These are phyloP conservation scores for Lactifluus hygrophoroides DNA, from an alignment of 768 basidiomycete species.

Conservation along the genomic window DNA sequence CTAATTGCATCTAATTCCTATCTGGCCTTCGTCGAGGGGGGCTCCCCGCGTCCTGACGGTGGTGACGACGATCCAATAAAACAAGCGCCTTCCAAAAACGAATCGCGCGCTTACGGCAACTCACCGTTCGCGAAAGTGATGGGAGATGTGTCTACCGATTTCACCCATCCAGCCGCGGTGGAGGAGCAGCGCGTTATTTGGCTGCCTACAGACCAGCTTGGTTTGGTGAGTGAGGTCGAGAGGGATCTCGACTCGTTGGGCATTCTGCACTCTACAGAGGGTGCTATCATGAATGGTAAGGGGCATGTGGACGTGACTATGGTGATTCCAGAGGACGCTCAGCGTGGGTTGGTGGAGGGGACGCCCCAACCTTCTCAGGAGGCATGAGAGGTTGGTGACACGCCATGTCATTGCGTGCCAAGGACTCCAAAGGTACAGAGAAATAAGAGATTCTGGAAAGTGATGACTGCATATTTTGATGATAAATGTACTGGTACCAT, in stretches of 20 bases:
- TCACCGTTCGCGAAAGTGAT: slow-evolving; percentile 22
- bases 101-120: slow-evolving; percentile 1
- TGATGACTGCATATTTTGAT: background rate
- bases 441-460: no score
- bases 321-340: slow-evolving; percentile 32
- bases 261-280: slow-evolving; percentile 39
- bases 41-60: background rate
- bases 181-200: slow-evolving; percentile 72
- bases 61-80: background rate
- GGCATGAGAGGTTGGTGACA: background rate
- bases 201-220: slow-evolving; percentile 71
- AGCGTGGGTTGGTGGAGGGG: background rate
- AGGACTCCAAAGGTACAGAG: no score
- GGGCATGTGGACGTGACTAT: slow-evolving; percentile 50
- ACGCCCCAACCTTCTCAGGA: background rate
- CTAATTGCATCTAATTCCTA: background rate
- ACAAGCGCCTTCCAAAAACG: background rate
- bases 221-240: slow-evolving; percentile 58
- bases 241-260: slow-evolving; percentile 43
- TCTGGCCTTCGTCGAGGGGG: background rate
- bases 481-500: background rate
- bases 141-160: slow-evolving; percentile 37
- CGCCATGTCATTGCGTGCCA: no score
- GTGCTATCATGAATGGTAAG: slow-evolving; percentile 51
- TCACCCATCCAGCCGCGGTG: slow-evolving; percentile 79